Base-by-base conservation (phyloP, 75 land plant species). In the Pinus taeda region DNA sequence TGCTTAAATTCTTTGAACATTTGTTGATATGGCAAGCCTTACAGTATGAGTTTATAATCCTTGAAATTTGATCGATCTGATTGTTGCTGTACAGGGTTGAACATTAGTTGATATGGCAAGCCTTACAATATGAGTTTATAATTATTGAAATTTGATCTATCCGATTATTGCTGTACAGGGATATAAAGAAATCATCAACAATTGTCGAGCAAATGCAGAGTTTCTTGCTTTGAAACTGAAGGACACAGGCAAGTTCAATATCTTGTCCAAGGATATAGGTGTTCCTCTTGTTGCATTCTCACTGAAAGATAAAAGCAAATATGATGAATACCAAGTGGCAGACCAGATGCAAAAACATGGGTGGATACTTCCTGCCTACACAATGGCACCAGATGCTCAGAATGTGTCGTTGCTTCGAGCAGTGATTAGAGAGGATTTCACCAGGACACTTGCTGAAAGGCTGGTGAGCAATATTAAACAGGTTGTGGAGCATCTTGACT, bases 351-450 rank as follows among this genome's bases (percentile, higher is more conserved):
- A 84, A n/a, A 76, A 81, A 4, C 82, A 49, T 55, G 91, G 91
- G 12, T 89, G 91, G 91, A 87, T 84, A 15, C 82, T 89, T 3
- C 91, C 91, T 2, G 86, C 90, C 0, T 89, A 89, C 75, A 89
- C 91, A 55, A 89, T 89, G 91, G 90, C 91, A 6, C 84, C 91
- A 0, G 77, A 89, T 42, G 84, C 86, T 4, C 63, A 89, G 78
- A 77, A 81, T 61, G 75, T 89, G 18, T 59, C 76, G n/a, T 79
- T 89, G 14, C 76, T 89, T 9, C 83, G 91, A 11, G 90, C 84
- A 26, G 91, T 89, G 21, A 76, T 89, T 29, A 56, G 91, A 29
- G 91, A 89, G 75, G 91, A 89, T 58, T 88, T 89, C 72, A 82
- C 86, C 80, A 30, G 80, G 8, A 57, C 71, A 9, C 76, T 88